Base-by-base conservation (phyloP, 2,329 filamentous ascomycete genomes). In the Cladophialophora bantiana region DNA sequence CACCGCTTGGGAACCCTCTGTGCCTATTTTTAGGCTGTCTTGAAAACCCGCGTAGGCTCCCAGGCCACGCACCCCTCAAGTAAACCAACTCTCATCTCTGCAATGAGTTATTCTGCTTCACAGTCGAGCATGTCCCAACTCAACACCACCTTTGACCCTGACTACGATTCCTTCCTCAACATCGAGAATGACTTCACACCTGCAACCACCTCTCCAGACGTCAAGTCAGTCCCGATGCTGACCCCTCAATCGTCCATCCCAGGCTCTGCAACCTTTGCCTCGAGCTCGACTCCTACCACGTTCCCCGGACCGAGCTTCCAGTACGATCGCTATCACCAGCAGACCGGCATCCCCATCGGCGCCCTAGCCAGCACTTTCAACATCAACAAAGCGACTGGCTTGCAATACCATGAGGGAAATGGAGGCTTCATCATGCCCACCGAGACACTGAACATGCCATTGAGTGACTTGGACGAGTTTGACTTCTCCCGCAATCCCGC, bases 251-350 rank as follows among this genome's bases (percentile, higher is more conserved):
- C 78, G 6, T 76, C 79, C 35, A 72, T 80, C 62, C 72, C 76
- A 55, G 74, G 74, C 59, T 74, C 78, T 48, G 76, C 80, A n/a
- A 75, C 71, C 56, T 78, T 79, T 66, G 75, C 76, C 20, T 78
- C 73, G 48, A 75, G 74, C 68, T 78, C 79, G 65, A 77, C 76
- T 32, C 86, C 89, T 68, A 85, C 85, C 71, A 81, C 85, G 20
- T 87, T 94, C 75, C 89, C 88, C 56, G 92, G 89, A 40, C 94
- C 95, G 7, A 97, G 93, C 79, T 94, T 97, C 82, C 92, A 96
- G 80, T 98, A 98, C 83, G 92, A 93, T 75, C 89, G 92, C 76
- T 96, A 97, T 83, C 92, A 93, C 82, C 95, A 99, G 78, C 94
- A 97, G 83, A 97, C 95, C 3, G 93, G 94, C 70, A 89, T 97